These are phyloP conservation scores for Huntiella savannae DNA, from an alignment of 2,329 filamentous ascomycete genomes.

Conservation along the genomic window DNA sequence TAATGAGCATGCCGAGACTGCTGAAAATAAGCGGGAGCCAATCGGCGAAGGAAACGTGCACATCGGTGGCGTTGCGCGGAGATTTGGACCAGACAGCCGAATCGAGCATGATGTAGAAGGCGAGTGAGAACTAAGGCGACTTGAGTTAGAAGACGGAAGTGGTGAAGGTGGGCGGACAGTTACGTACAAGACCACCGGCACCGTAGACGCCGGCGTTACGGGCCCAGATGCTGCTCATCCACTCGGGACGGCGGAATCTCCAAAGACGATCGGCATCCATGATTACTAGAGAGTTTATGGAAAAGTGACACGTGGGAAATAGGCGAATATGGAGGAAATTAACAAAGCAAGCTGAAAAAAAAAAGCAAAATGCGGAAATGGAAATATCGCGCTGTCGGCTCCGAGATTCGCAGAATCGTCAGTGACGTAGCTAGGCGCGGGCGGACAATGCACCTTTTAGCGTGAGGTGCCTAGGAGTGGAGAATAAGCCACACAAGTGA, in stretches of 20 bases:
- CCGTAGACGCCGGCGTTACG: slow-evolving; percentile 45
- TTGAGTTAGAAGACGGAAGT: background rate
- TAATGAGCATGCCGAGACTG: slow-evolving; percentile 49
- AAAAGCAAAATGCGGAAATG: background rate
- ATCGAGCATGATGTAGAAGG: slow-evolving; percentile 51
- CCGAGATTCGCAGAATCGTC: background rate
- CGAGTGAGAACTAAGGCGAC: slow-evolving; percentile 38
- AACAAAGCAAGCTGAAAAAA: background rate
- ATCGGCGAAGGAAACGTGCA: slow-evolving; percentile 48
- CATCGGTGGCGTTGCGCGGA: slow-evolving; percentile 35
- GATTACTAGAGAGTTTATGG: slow-evolving; percentile 6
- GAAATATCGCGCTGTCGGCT: background rate
- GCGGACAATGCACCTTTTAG: background rate
- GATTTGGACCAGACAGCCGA: slow-evolving; percentile 48
- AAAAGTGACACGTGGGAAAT: background rate
- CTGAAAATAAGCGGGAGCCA: slow-evolving; percentile 52
- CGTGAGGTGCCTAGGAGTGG: background rate
- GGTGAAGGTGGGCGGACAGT: background rate
- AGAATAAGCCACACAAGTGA: no score
- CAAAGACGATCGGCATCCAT: slow-evolving; percentile 49
- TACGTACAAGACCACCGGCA: slow-evolving; percentile 41
- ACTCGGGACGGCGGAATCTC: slow-evolving; percentile 48
- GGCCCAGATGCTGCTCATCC: slow-evolving; percentile 44
- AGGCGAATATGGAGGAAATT: background rate
- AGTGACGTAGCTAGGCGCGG: slow-evolving; percentile 9